Evolutionary conservation across 805 yeast species (phyloP).

Genomic region (Candida nitratophila): DNA sequence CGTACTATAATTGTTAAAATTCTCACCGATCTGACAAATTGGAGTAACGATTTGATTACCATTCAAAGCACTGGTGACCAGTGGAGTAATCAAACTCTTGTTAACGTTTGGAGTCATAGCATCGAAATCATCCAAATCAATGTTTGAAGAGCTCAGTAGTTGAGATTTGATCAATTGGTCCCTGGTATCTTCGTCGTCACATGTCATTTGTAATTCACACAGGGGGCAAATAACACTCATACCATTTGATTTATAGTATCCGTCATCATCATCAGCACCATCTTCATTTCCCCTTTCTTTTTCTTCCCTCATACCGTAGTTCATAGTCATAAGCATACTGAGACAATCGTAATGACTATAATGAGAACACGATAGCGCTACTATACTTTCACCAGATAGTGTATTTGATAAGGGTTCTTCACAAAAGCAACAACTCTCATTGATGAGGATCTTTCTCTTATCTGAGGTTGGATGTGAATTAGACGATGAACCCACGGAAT

Average conservation of each 20-base stretch:
- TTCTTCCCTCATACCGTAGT: background rate
- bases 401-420: conserved; percentile 32
- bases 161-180: conserved; percentile 10
- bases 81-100: background rate
- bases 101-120: background rate
- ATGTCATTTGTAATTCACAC: conserved; percentile 9
- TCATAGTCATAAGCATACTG: background rate
- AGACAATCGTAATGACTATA: conserved; percentile 38
- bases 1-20: conserved; percentile 4
- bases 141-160: conserved; percentile 1
- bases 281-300: background rate
- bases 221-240: conserved; percentile 10
- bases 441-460: conserved; percentile 15
- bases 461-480: background rate
- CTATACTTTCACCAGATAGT: conserved; percentile 34
- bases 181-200: conserved; percentile 10
- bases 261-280: background rate
- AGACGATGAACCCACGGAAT: background rate
- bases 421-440: conserved; percentile 35
- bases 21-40: conserved; percentile 14
- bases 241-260: no score
- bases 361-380: conserved; percentile 37
- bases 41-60: conserved; percentile 12
- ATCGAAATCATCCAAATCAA: conserved; percentile 5
- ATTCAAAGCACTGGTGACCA: conserved; percentile 5